Evolutionary conservation across 768 basidiomycete genomes (phyloP).

Genomic region (Multifurca ochricompacta): DNA sequence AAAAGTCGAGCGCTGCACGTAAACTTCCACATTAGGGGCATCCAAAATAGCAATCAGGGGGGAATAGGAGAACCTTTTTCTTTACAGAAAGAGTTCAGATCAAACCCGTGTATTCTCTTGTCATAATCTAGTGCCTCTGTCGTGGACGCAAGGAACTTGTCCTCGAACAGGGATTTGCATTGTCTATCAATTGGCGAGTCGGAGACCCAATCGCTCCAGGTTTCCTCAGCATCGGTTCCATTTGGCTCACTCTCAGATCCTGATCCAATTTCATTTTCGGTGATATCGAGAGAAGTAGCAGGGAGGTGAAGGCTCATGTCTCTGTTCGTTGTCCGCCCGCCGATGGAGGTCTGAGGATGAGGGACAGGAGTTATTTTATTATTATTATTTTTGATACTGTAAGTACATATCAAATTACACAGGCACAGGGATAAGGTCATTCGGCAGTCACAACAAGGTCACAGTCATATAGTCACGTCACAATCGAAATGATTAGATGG

Average conservation of each 20-base stretch:
- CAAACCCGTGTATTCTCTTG: conserved; percentile 49
- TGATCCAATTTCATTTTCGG: neutral
- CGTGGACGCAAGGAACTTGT: conserved; percentile 49
- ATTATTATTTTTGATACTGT: neutral
- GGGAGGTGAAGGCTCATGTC: conserved; percentile 15
- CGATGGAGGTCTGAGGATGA: no score
- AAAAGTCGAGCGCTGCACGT: conserved; percentile 61
- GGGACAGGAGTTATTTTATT: no score
- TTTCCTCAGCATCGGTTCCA: conserved; percentile 42
- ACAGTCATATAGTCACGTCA: no score
- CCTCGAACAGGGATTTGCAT: conserved; percentile 72
- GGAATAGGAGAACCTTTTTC: conserved; percentile 42
- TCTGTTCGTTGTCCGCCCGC: neutral
- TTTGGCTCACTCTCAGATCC: neutral
- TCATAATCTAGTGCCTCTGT: conserved; percentile 58
- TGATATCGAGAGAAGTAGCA: neutral
- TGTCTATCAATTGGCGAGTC: conserved; percentile 45
- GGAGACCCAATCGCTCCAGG: conserved; percentile 75
- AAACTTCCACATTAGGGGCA: conserved; percentile 5
- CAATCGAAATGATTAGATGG: no score
- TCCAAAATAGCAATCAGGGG: neutral
- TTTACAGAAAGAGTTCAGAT: conserved; percentile 44
- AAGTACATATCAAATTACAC: neutral
- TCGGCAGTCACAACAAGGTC: no score
- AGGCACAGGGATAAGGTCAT: no score